phyloP scores from a whole-genome alignment of 2,329 filamentous ascomycete genomes.

The Nemania sp. region DNA sequence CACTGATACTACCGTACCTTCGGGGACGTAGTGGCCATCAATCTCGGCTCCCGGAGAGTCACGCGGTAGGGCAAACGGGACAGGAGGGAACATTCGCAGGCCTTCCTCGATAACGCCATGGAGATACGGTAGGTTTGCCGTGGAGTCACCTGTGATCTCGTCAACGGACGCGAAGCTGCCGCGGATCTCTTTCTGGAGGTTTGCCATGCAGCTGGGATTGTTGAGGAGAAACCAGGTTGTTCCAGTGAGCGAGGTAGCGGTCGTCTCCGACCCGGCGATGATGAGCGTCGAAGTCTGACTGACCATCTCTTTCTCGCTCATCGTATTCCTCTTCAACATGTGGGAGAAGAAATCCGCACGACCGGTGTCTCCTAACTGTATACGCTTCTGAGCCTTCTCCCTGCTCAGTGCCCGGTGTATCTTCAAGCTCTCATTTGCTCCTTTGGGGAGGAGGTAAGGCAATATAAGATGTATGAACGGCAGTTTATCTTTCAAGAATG shows the following conservation, averaged over 20 bases:
- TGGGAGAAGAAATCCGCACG: constrained; percentile 32
- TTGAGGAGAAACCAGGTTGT: constrained; percentile 45
- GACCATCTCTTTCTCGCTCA: constrained; percentile 35
- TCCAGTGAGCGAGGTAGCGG: constrained; percentile 48
- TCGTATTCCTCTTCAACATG: constrained; percentile 23
- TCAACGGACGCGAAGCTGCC: constrained; percentile 44
- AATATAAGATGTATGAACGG: constrained; percentile 15
- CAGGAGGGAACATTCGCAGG: constrained; percentile 43
- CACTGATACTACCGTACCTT: constrained; percentile 25
- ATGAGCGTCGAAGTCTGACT: constrained; percentile 41
- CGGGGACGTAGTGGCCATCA: constrained; percentile 30
- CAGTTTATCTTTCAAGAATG: background rate
- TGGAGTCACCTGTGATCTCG: constrained; percentile 40
- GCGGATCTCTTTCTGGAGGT: constrained; percentile 49
- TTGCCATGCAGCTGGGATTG: constrained; percentile 43
- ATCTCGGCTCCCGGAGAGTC: constrained; percentile 24
- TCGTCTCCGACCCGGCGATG: constrained; percentile 54
- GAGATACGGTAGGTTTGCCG: constrained; percentile 40
- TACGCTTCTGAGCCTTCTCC: constrained; percentile 22
- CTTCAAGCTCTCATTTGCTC: constrained; percentile 11
- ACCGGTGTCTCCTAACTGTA: constrained; percentile 29
- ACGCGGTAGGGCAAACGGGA: constrained; percentile 37
- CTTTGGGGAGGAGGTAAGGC: constrained; percentile 22
- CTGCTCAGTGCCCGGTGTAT: constrained; percentile 18
- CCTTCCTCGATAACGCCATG: constrained; percentile 44